Evolutionary conservation across 805 yeast species (phyloP).

Genomic region (Metschnikowia similis): DNA sequence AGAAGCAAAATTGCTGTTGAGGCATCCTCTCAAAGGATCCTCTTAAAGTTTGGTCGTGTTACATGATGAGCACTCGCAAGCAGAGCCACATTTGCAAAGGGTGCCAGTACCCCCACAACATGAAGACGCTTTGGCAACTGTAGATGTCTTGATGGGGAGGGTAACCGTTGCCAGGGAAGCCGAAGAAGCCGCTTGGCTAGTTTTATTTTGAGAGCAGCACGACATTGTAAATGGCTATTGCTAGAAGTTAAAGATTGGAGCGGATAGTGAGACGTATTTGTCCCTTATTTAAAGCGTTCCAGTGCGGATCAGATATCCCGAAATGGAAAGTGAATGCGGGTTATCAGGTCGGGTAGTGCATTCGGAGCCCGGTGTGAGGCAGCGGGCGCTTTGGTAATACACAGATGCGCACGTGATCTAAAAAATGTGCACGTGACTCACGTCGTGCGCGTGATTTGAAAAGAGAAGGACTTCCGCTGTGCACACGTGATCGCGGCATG

Average conservation of each 20-base stretch:
- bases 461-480: too few species aligned
- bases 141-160: conserved; percentile 11
- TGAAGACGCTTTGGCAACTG: conserved; percentile 13
- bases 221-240: conserved; percentile 9
- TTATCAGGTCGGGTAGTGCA: background rate
- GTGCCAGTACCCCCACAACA: conserved; percentile 31
- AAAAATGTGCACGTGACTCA: background rate
- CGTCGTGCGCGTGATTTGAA: background rate
- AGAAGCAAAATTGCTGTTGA: too few species aligned
- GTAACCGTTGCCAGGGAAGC: conserved; percentile 4
- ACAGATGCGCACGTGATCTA: background rate
- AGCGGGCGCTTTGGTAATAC: background rate
- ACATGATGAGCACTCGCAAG: conserved; percentile 38
- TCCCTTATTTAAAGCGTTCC: background rate
- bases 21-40: background rate
- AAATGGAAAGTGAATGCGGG: conserved; percentile 8
- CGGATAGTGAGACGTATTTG: background rate
- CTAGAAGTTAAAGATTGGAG: background rate
- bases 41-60: conserved; percentile 38
- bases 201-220: conserved; percentile 14
- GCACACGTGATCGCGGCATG: too few species aligned
- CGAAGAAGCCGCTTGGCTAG: background rate
- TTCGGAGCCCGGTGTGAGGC: background rate
- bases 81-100: conserved; percentile 40
- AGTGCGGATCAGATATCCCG: conserved; percentile 10